Evolutionary conservation across 2,329 filamentous ascomycete species (phyloP), one percentile per base, ranked within the genome.

Genomic region (Penicillium sp.): DNA sequence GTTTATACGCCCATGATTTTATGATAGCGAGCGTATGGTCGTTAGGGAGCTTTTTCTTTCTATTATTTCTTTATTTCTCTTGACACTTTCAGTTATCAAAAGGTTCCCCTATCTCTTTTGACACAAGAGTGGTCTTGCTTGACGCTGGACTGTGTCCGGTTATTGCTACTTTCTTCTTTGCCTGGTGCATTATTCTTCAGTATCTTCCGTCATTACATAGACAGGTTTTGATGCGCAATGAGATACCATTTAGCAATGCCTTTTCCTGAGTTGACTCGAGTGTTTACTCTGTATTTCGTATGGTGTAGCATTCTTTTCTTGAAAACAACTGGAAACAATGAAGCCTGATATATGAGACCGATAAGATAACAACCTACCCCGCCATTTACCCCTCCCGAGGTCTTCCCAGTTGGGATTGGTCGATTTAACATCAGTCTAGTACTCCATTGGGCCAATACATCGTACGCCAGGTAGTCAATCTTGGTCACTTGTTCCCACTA

Each of bases 1-100:
- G 44, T 45, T 38, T 28, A 33, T 44, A 22, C 55, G 43, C 52
- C 57, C 61, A 71, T 53, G 68, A 70, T 63, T 38, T 70, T 58
- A 73, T 63, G 70, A 72, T 44, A 72, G 63, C 67, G 59, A 69
- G 64, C 67, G 65, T 62, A 60, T 63, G 64, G 59, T 62, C 57
- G 60, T 66, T 64, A 51, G 35, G 67, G 63, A 62, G 61, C 57
- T 59, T 54, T 55, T 58, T 16, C 43, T 53, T 48, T 56, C 28
- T 22, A 19, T 40, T 41, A 3, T 30, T 50, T n/a, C 5, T n/a
- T 45, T 41, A 31, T 41, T 48, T 45, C 12, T 50, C 38, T 46
- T 51, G 22, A 49, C 36, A 40, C 45, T 40, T 37, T 26, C n/a
- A 16, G 25, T 40, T n/a, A 12, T 33, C 40, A 40, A 19, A 42